These are phyloP conservation scores for Mallotus nudiflorus DNA, from an alignment of 345 rosid species.

Conservation along the genomic window DNA sequence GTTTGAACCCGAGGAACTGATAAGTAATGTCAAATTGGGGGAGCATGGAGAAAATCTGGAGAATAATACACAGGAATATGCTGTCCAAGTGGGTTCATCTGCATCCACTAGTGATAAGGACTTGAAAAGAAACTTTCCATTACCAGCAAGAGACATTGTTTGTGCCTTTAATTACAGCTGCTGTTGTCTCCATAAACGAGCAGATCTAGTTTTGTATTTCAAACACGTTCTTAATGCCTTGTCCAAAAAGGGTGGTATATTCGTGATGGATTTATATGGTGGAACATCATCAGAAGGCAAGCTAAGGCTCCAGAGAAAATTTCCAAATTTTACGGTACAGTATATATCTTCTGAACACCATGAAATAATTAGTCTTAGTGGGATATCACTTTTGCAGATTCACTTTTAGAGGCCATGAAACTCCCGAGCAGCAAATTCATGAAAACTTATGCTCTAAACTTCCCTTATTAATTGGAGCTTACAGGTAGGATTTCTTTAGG, in stretches of 20 bases:
- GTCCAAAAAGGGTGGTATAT: slow-evolving; percentile 78
- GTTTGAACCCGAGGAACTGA: slow-evolving; percentile 46
- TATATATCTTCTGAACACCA: slow-evolving; percentile 3
- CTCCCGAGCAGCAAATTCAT: neutral
- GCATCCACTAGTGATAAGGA: slow-evolving; percentile 25
- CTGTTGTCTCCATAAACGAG: slow-evolving; percentile 83
- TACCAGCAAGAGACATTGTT: slow-evolving; percentile 74
- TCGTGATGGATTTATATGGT: slow-evolving; percentile 91
- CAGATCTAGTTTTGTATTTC: slow-evolving; percentile 71
- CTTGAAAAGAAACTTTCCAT: slow-evolving; percentile 30
- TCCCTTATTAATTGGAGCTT: neutral
- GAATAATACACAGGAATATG: slow-evolving; percentile 26
- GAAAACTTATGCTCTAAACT: neutral
- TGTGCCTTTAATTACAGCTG: slow-evolving; percentile 96
- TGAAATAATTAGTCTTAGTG: neutral
- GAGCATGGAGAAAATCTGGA: slow-evolving; percentile 31
- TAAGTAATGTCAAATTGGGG: slow-evolving; percentile 39
- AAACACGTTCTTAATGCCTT: slow-evolving; percentile 58
- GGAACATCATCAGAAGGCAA: slow-evolving; percentile 81
- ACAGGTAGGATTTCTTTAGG: too few species aligned
- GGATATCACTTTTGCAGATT: neutral
- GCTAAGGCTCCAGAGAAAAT: slow-evolving; percentile 73
- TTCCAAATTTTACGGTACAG: slow-evolving; percentile 72
- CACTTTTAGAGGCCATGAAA: neutral
- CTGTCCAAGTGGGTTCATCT: slow-evolving; percentile 11